These are phyloP conservation scores for Rhexocercosporidium sp. DNA, from an alignment of 2,329 filamentous ascomycete species.

Conservation along the genomic window DNA sequence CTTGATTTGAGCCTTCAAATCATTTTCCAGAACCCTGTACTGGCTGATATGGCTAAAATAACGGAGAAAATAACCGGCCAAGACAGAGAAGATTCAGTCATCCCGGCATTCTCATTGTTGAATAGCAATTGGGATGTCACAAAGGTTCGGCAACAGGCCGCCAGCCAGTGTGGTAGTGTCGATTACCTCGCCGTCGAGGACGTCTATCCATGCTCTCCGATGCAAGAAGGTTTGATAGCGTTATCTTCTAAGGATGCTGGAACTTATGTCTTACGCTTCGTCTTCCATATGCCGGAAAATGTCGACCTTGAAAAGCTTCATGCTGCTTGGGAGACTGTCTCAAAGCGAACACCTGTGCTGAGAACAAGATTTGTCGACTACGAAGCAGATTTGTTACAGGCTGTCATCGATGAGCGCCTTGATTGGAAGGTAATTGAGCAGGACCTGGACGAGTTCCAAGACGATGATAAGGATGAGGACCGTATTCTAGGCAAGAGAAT, in stretches of 20 bases:
- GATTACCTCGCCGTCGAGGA: slow-evolving; percentile 20
- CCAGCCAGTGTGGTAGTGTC: slow-evolving; percentile 32
- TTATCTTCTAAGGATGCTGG: slow-evolving; percentile 40
- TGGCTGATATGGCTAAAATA: background rate
- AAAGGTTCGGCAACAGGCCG: background rate
- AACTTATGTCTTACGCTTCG: slow-evolving; percentile 42
- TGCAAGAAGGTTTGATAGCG: slow-evolving; percentile 38
- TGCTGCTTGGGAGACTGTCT: slow-evolving; percentile 36
- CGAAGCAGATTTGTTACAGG: slow-evolving; percentile 9
- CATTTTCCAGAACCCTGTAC: slow-evolving; percentile 1
- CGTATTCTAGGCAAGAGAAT: background rate
- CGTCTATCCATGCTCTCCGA: slow-evolving; percentile 29
- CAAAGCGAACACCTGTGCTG: slow-evolving; percentile 38
- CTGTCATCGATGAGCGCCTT: slow-evolving; percentile 7
- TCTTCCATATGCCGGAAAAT: slow-evolving; percentile 26
- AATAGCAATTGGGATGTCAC: background rate
- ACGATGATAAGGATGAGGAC: background rate
- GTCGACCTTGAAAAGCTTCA: slow-evolving; percentile 32
- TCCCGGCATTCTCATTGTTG: background rate
- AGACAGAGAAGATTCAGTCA: background rate
- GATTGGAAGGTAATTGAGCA: background rate
- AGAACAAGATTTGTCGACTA: slow-evolving; percentile 40
- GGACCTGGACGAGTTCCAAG: background rate
- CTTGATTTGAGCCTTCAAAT: slow-evolving; percentile 1
- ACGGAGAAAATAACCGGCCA: background rate